Base-by-base conservation (phyloP, 176 grass and related monocot genomes). In the Areca catechu region DNA sequence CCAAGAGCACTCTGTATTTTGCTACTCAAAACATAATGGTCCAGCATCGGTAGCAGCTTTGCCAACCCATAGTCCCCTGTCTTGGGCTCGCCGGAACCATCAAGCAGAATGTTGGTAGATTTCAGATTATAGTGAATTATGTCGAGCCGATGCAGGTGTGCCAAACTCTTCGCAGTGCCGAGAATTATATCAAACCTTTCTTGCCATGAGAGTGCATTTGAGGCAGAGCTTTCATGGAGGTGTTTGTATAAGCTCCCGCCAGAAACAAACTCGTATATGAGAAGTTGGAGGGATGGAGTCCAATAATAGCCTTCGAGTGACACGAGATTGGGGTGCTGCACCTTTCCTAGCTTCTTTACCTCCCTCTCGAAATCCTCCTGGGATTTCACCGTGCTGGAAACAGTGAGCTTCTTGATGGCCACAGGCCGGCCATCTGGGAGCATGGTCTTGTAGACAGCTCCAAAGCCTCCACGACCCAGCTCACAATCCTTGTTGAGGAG, bases 51-150 rank as follows among this genome's bases (percentile, higher is more conserved):
- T 47, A 98, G 77, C 21, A 98, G 80, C 68, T 98, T 98, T n/a
- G 94, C 94, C 84, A 98, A 65, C 29, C 88, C 94, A 7, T 92
- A 98, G 83, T 98, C 94, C 24, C 94, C 94, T 20, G 92, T 81
- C 66, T 80, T 98, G 48, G 88, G 71, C 63, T 93, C 94, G 0
- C 84, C 87, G 10, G 78, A 80, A 27, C 56, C 84, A 83, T 98
- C 88, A 4, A 98, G 79, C 29, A 98, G 74, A 72, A 98, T 70
- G 56, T 98, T 98, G 70, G 76, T 89, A 30, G 94, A 92, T 74
- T 98, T 98, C 52, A 98, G 78, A 69, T 98, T 98, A 71, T 98
- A 98, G 59, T 98, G 94, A 75, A 98, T 89, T 57, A 93, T 72
- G 65, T 85, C 80, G 55, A 85, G 76, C 24, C 70, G 72, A 71